Conservation (phyloP, 306 rosid genomes). For the Vigna reflexopilosa region DNA sequence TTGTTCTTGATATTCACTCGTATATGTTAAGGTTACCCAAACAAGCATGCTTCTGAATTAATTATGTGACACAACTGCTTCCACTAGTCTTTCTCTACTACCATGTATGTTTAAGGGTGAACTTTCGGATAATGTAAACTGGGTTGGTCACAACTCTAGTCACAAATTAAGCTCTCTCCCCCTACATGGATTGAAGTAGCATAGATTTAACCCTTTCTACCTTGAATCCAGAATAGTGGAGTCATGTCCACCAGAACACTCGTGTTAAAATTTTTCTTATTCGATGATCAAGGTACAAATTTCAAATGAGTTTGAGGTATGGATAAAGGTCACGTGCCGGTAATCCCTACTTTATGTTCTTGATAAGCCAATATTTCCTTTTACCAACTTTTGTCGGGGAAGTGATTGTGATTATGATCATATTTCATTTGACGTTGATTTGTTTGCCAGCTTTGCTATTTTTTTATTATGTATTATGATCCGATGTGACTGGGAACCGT, state of each 20-base stretch:
- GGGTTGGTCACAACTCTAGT: not conserved
- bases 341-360: not conserved
- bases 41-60: slow-evolving; percentile 10
- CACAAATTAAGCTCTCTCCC: not conserved
- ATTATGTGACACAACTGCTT: not conserved
- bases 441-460: not conserved
- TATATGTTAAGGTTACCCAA: slow-evolving; percentile 8
- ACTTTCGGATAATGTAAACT: not conserved
- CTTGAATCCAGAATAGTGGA: not conserved
- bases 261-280: not conserved
- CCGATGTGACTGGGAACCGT: not conserved
- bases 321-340: not conserved
- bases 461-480: not conserved
- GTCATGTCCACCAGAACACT: not conserved
- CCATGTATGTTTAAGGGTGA: not conserved
- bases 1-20: slow-evolving; percentile 16
- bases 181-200: not conserved
- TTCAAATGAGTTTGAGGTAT: not conserved
- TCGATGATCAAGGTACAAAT: not conserved
- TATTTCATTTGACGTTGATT: slow-evolving; percentile 18
- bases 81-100: not conserved
- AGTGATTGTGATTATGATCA: not conserved
- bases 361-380: slow-evolving; percentile 2
- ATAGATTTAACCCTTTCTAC: not conserved
- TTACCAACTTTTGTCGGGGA: not conserved